These are phyloP conservation scores for Xylaria sp. DNA, from an alignment of 2,329 filamentous ascomycete genomes.

Conservation along the genomic window DNA sequence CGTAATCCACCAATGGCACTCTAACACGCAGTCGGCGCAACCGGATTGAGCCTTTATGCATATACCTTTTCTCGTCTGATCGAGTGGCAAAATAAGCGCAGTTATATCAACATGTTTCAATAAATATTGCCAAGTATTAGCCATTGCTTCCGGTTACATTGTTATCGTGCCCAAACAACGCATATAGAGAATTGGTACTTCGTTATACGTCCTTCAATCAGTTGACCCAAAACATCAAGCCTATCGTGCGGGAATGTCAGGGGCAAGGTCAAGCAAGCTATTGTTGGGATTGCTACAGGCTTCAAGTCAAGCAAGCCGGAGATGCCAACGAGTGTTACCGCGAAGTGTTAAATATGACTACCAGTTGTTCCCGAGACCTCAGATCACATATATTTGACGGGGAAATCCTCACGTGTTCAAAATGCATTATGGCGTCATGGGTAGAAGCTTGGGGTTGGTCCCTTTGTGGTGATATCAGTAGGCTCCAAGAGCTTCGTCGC, in stretches of 20 bases:
- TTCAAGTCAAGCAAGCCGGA: background rate
- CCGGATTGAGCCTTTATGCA: background rate
- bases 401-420: slow-evolving; percentile 22
- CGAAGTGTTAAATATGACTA: background rate
- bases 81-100: background rate
- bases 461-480: background rate
- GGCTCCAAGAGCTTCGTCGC: background rate
- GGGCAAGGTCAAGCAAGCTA: background rate
- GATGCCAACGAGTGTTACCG: background rate
- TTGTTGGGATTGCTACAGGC: background rate
- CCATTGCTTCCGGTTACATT: background rate
- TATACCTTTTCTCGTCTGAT: background rate
- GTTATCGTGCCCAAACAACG: background rate
- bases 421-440: slow-evolving; percentile 33
- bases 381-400: slow-evolving; percentile 3
- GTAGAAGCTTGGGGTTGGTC: slow-evolving; percentile 1
- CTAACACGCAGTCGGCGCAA: slow-evolving; percentile 12
- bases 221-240: background rate
- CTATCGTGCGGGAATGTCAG: background rate
- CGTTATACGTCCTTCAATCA: background rate
- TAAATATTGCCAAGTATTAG: background rate
- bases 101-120: background rate
- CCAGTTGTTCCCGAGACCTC: too few relatives aligned
- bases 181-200: background rate
- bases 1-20: slow-evolving; percentile 1